These are phyloP conservation scores for Myxozyma udenii DNA, from an alignment of 805 yeast genomes.

Conservation along the genomic window DNA sequence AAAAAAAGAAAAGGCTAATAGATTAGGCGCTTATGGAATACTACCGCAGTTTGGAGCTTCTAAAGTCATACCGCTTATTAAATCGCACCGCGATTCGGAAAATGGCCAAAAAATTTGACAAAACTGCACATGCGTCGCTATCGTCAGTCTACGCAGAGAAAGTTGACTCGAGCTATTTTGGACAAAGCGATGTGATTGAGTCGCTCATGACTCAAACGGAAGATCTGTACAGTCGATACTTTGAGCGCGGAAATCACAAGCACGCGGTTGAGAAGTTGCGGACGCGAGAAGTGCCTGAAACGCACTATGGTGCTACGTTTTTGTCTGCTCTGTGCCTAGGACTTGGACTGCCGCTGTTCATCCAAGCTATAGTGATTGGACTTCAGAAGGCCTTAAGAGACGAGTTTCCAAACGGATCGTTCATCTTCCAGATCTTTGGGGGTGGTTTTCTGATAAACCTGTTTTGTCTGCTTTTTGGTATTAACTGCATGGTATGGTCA, in stretches of 20 bases:
- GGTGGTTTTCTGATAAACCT: conserved; percentile 71
- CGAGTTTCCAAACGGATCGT: conserved; percentile 53
- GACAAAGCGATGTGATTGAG: conserved; percentile 64
- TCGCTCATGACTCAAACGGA: conserved; percentile 61
- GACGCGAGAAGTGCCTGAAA: conserved; percentile 42
- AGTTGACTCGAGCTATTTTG: conserved; percentile 57
- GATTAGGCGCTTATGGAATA: conserved; percentile 66
- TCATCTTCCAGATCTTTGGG: conserved; percentile 83
- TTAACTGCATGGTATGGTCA: conserved; percentile 73
- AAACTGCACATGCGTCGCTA: conserved; percentile 50
- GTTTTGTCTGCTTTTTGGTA: conserved; percentile 60
- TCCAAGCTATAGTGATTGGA: conserved; percentile 55
- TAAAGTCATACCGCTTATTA: conserved; percentile 66
- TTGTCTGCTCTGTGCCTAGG: conserved; percentile 69
- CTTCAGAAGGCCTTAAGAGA: conserved; percentile 37
- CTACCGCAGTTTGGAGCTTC: conserved; percentile 67
- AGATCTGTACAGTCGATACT: conserved; percentile 60
- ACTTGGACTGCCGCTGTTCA: conserved; percentile 62
- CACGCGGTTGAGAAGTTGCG: conserved; percentile 68
- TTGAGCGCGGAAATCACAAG: conserved; percentile 70
- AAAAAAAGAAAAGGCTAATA: conserved; percentile 10
- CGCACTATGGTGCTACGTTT: conserved; percentile 47
- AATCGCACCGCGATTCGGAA: conserved; percentile 89
- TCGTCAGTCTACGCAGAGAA: conserved; percentile 54
- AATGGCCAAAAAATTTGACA: conserved; percentile 86